Percentiles rank a stretch among this genome's conserved stretches.
phyloP scores from a whole-genome alignment of 2,329 filamentous ascomycete species.

The Laburnicola sp. region DNA sequence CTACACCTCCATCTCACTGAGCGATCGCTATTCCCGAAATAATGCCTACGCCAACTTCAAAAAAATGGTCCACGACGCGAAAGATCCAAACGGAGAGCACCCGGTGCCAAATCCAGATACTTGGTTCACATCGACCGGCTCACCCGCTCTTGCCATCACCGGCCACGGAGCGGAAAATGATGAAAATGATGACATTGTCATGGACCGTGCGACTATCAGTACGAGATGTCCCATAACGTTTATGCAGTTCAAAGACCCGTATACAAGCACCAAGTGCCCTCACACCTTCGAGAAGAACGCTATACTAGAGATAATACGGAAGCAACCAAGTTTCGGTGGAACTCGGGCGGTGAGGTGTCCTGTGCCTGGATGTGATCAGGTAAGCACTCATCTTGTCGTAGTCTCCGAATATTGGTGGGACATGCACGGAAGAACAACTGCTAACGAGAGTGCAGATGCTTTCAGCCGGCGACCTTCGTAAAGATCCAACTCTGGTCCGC shows the following conservation, averaged over 20 bases:
- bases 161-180: constrained; percentile 51
- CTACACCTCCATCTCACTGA: constrained; percentile 46
- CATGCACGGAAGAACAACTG: not conserved
- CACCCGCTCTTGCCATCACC: constrained; percentile 48
- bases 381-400: constrained; percentile 16
- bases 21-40: constrained; percentile 58
- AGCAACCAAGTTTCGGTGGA: too few species aligned
- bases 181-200: constrained; percentile 69
- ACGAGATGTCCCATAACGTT: constrained; percentile 72
- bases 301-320: constrained; percentile 59
- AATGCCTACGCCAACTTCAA: constrained; percentile 66
- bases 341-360: constrained; percentile 63
- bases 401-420: too few species aligned
- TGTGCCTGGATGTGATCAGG: constrained; percentile 63
- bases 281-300: constrained; percentile 72
- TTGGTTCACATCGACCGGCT: constrained; percentile 63
- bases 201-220: constrained; percentile 65
- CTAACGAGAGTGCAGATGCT: constrained; percentile 32
- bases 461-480: constrained; percentile 30
- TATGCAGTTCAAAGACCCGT: constrained; percentile 65
- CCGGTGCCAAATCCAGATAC: constrained; percentile 60
- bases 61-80: constrained; percentile 63
- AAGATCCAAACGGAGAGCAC: constrained; percentile 54
- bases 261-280: constrained; percentile 67
- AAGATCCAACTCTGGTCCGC: constrained; percentile 39